Evolutionary conservation across 805 yeast species (phyloP), one percentile per base, ranked within the genome.

Genomic region (Brettanomyces anomalus): DNA sequence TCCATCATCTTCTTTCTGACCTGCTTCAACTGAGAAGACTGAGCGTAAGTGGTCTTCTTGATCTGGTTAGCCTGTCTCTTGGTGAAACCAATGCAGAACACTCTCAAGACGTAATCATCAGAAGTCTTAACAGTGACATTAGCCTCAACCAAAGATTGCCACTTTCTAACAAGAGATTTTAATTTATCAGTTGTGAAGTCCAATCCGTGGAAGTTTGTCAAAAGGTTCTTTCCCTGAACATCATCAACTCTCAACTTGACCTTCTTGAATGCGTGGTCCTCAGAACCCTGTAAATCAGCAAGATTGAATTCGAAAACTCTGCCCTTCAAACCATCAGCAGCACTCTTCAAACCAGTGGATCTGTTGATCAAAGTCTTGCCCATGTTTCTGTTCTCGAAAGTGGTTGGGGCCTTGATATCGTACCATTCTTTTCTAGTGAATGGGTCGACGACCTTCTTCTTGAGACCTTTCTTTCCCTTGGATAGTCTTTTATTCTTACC

Each of bases 401-500:
- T 88, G 64, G 97, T 82, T 67, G 97, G 97, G 57, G 97, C 97
- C 79, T 89, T 88, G 76, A 89, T 86, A 72, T 85, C 95, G 72
- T 77, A 89, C 97, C 97, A 90, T 65, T 89, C 97, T 77, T 90
- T 90, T 75, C 89, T 88, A 82, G 96, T 79, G 93, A 90, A 90
- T 68, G 97, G 97, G 80, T 90, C 98, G 60, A 88, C 95, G 68
- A 85, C 93, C 83, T 83, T 90, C 95, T 90, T 93, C 95, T 90
- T 90, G 72, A 87, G 76, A 67, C 97, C 97, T 76, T 90, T 90
- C 87, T 84, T 83, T 67, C 93, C 90, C 69, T 76, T 75, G 69
- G 81, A 77, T 64, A 84, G 78, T 78, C 90, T 85, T 78, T 81
- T 81, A 72, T 72, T 72, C 66, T 72, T 72, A 64, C 77, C 77